Base-by-base conservation (phyloP, 257 asterid species). In the Verbena officinalis region DNA sequence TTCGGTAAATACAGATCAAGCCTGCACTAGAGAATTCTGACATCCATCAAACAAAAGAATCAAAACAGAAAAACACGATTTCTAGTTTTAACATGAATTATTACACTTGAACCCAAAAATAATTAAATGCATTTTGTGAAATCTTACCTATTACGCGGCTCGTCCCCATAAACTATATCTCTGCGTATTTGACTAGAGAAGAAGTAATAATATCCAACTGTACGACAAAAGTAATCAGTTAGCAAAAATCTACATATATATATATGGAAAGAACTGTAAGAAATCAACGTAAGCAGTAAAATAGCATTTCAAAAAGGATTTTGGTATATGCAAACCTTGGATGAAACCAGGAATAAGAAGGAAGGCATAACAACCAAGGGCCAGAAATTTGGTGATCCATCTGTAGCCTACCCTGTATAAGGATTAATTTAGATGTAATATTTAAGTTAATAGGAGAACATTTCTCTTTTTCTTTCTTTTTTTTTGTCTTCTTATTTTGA, bases 121-220 rank as follows among this genome's bases (percentile, higher is more conserved):
- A 23, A 24, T 5, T 15, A 10, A 49, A 49, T 48, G 64, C 59
- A 40, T 22, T 16, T 49, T 13, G 65, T 30, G 56, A 57, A 70
- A 50, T 34, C 49, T 52, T 72, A 94, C 99, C 96, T 88, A 66
- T 94, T 94, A 75, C 99, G 81, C 23, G 96, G 91, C 73, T 88
- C 96, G 72, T 90, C 96, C 46, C 99, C 98, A 60, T 84, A 94
- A 27, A 84, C 82, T 61, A 94, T 73, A 64, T 96, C 94, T 78
- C 99, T 82, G 44, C 79, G 95, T 21, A 90, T 86, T 63, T 86
- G 87, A 13, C 70, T 78, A 34, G 96, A 94, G 74, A 57, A 76
- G 84, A 90, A 90, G 80, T 94, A 94, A 64, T 80, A 73, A 78
- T 90, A 94, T 44, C 95, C 99, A 80, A 90, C 99, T 94, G 96